Conservation (phyloP, 306 rosid genomes). For the Mimosa pudica region DNA sequence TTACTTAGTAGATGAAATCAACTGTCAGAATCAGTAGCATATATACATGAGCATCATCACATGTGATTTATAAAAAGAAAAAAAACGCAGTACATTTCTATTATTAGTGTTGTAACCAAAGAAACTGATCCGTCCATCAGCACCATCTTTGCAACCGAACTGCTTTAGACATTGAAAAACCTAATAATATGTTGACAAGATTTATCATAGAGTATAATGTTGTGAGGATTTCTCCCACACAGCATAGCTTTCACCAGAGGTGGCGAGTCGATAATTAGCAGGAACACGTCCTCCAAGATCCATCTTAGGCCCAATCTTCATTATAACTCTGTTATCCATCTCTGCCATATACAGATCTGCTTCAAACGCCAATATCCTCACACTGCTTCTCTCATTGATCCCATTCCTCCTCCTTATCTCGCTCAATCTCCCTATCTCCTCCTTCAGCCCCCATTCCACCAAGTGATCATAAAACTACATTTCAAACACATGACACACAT, state of each 20-base stretch:
- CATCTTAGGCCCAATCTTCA: conserved; percentile 69
- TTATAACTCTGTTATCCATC: conserved; percentile 59
- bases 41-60: too few relatives aligned
- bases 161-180: too few relatives aligned
- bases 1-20: too few relatives aligned
- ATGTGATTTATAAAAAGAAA: too few relatives aligned
- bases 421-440: conserved; percentile 45
- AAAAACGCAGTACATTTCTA: too few relatives aligned
- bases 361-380: conserved; percentile 62
- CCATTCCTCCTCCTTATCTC: conserved; percentile 58
- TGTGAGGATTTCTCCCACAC: conserved; percentile 60
- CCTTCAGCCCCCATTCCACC: conserved; percentile 71
- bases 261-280: conserved; percentile 43
- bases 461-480: conserved; percentile 86
- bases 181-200: too few relatives aligned
- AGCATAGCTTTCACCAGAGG: conserved; percentile 63
- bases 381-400: conserved; percentile 48
- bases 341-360: conserved; percentile 63
- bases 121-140: too few relatives aligned
- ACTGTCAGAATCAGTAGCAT: too few relatives aligned
- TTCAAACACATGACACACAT: neutral
- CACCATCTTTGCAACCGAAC: too few relatives aligned
- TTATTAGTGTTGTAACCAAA: too few relatives aligned
- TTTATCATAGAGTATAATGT: neutral
- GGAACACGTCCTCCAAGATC: conserved; percentile 66